Base-by-base conservation (phyloP, 257 asterid genomes). In the Solanum etuberosum region DNA sequence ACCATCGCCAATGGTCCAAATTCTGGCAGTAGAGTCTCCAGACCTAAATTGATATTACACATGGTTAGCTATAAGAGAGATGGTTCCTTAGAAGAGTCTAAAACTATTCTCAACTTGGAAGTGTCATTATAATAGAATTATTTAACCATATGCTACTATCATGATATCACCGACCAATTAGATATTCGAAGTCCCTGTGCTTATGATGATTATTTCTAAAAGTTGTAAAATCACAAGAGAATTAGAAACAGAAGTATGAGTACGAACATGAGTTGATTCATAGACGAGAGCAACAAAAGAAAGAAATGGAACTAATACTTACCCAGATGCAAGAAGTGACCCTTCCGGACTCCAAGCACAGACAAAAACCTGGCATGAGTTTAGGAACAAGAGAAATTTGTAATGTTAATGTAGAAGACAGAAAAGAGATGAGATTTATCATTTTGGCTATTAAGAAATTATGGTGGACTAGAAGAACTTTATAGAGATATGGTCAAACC, bases 321-420 rank as follows among this genome's bases (percentile, higher is more conserved):
- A 97, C 99, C 99, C 99, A 86, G 99, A 94, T 86, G 98, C 99
- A 91, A 97, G 99, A 92, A 97, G 94, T 87, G 98, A 93, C 77
- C 98, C 98, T 72, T 91, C 67, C 59, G 99, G 97, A 87, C 95
- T 95, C 99, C 99, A 97, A 14, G 98, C 95, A 92, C 99, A 97
- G 11, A 98, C 94, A 94, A 94, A 95, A 89, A 97, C 99, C 99
- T 97, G 94, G 71, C 90, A 90, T 82, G 87, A 72, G 80, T 40
- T 80, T 27, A 80, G 65, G 63, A 80, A 46, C 86, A 88, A 80
- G 76, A 87, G 82, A 72, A 85, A 25, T 42, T 85, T 46, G 31
- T 46, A 16, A 71, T 31, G 78, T 78, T 78, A 27, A 43, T 46
- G 46, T 27, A 29, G 40, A 80, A 80, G 40, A 78, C 3, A 16